These are phyloP conservation scores for Venturia oleaginea DNA, from an alignment of 2,329 filamentous ascomycete genomes.

Conservation along the genomic window DNA sequence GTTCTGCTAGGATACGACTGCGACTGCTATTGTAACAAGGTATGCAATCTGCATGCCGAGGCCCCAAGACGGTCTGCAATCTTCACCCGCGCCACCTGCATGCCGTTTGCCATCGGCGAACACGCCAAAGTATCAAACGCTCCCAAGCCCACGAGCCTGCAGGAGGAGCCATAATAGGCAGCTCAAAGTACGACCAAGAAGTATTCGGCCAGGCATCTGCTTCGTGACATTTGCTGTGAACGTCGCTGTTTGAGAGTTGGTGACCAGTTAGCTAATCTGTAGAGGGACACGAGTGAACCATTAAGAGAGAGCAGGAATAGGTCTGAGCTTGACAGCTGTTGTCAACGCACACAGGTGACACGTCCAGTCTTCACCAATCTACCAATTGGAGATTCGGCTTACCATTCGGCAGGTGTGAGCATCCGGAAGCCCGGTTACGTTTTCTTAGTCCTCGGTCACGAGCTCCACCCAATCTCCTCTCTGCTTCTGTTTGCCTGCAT, in stretches of 20 bases:
- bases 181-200: background rate
- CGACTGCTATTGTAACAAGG: background rate
- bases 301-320: background rate
- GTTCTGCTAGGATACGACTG: background rate
- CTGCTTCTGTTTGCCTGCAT: background rate
- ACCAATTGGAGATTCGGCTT: background rate
- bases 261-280: background rate
- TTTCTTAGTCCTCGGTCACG: background rate
- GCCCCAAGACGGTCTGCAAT: too few relatives aligned
- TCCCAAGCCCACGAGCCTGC: background rate
- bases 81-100: too few relatives aligned
- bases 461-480: background rate
- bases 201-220: background rate
- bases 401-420: background rate
- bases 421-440: background rate
- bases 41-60: too few relatives aligned
- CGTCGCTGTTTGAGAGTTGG: background rate
- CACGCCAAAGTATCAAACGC: too few relatives aligned
- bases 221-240: background rate
- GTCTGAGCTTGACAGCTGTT: conserved; percentile 5
- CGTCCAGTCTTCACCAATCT: background rate
- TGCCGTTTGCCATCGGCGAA: too few relatives aligned
- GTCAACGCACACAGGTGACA: background rate
- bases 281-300: too few relatives aligned
- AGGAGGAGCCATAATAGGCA: background rate